These are phyloP conservation scores for Camelina hispida DNA, from an alignment of 345 rosid species.

Conservation along the genomic window DNA sequence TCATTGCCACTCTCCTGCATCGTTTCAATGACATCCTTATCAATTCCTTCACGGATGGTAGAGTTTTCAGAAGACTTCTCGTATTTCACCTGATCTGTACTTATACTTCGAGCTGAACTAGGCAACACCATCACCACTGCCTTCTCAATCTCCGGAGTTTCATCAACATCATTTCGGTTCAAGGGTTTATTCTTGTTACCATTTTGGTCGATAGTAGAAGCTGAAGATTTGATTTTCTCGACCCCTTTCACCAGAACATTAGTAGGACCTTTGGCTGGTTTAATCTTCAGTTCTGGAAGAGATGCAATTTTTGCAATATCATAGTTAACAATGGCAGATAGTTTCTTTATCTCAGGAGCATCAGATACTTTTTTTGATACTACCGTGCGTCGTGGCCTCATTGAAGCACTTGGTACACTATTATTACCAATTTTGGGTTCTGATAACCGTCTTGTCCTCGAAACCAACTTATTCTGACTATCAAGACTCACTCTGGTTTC, in stretches of 20 bases:
- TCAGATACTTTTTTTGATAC: constrained; percentile 49
- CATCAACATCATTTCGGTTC: constrained; percentile 57
- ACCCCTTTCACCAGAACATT: constrained; percentile 45
- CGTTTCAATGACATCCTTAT: constrained; percentile 44
- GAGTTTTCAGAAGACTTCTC: constrained; percentile 47
- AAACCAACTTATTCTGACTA: constrained; percentile 55
- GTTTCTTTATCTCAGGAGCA: constrained; percentile 67
- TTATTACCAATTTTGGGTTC: constrained; percentile 62
- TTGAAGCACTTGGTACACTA: constrained; percentile 52
- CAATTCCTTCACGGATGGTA: constrained; percentile 45
- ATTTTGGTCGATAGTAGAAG: constrained; percentile 44
- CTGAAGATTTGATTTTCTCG: constrained; percentile 46
- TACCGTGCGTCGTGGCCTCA: constrained; percentile 54
- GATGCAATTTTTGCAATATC: constrained; percentile 81
- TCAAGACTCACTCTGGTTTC: constrained; percentile 55
- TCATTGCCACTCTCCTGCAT: constrained; percentile 47
- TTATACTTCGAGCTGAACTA: constrained; percentile 47
- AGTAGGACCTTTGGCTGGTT: constrained; percentile 50
- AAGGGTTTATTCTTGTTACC: constrained; percentile 46
- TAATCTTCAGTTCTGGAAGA: constrained; percentile 77
- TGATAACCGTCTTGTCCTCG: constrained; percentile 80
- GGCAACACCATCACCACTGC: constrained; percentile 65
- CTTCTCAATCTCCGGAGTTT: constrained; percentile 67
- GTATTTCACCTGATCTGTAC: constrained; percentile 38
- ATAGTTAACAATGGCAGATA: constrained; percentile 81